Evolutionary conservation across 768 basidiomycete genomes (phyloP).

Genomic region (Leccinum barrowsii): DNA sequence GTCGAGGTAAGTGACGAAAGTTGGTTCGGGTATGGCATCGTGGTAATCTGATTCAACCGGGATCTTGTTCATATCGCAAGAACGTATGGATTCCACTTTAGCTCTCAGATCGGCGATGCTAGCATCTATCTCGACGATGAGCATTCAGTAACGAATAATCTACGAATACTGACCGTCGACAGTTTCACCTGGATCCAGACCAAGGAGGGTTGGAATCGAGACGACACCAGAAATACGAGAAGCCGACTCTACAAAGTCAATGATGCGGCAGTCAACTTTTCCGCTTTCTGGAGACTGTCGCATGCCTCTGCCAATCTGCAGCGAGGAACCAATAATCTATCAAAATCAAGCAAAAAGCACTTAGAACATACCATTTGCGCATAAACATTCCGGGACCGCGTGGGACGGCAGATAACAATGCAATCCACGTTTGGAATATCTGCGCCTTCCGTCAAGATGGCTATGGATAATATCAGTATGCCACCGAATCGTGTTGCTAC

Average conservation of each 20-base stretch:
- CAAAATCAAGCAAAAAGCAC: not conserved
- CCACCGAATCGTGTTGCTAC: not conserved
- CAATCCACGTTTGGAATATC: constrained; percentile 97
- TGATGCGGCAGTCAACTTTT: constrained; percentile 81
- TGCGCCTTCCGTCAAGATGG: constrained; percentile 89
- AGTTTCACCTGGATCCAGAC: constrained; percentile 69
- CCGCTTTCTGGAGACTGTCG: constrained; percentile 75
- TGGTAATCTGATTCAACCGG: constrained; percentile 18
- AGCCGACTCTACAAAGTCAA: constrained; percentile 86
- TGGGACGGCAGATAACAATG: constrained; percentile 82
- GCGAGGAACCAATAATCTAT: not conserved
- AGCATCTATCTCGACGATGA: constrained; percentile 40
- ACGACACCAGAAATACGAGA: constrained; percentile 67
- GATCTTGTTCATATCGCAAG: constrained; percentile 4
- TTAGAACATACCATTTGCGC: constrained; percentile 75
- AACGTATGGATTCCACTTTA: constrained; percentile 28
- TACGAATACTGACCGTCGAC: constrained; percentile 46
- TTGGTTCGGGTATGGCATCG: constrained; percentile 49
- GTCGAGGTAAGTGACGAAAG: constrained; percentile 69
- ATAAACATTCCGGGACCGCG: constrained; percentile 83
- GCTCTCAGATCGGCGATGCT: constrained; percentile 47
- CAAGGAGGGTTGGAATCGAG: constrained; percentile 80
- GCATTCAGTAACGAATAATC: not conserved
- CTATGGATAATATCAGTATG: constrained; percentile 27
- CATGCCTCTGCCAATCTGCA: constrained; percentile 91